These are phyloP conservation scores for Phytophthora tubulina DNA, from an alignment of 352 stramenopile species.

Conservation along the genomic window DNA sequence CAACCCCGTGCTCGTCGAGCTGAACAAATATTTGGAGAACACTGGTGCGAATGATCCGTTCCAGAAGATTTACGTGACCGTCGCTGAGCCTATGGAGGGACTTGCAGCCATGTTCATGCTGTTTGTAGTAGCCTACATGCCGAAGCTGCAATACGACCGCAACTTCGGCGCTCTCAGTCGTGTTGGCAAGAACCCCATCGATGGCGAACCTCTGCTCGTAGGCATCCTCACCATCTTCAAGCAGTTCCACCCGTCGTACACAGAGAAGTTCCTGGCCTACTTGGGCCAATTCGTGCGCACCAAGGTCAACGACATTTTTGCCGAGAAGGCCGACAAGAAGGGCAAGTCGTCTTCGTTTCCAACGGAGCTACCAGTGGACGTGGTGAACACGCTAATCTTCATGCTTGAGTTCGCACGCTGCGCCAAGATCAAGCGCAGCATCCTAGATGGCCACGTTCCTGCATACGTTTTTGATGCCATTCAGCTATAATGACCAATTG, in stretches of 20 bases:
- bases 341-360: slow-evolving; percentile 45
- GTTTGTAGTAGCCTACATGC: slow-evolving; percentile 94
- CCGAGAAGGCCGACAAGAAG: slow-evolving; percentile 63
- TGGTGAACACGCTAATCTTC: slow-evolving; percentile 91
- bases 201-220: slow-evolving; percentile 92
- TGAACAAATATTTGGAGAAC: slow-evolving; percentile 94
- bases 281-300: slow-evolving; percentile 94
- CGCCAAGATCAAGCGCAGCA: slow-evolving; percentile 84
- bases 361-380: slow-evolving; percentile 76
- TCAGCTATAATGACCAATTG: slow-evolving; percentile 55
- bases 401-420: slow-evolving; percentile 91
- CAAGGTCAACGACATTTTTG: slow-evolving; percentile 87
- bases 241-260: slow-evolving; percentile 96
- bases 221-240: slow-evolving; percentile 94
- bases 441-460: slow-evolving; percentile 85
- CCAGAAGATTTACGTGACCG: slow-evolving; percentile 95
- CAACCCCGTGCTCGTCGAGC: slow-evolving; percentile 88
- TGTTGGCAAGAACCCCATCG: slow-evolving; percentile 92
- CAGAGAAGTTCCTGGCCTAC: slow-evolving; percentile 93
- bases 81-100: slow-evolving; percentile 91
- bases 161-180: slow-evolving; percentile 92
- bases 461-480: slow-evolving; percentile 93
- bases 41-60: slow-evolving; percentile 93
- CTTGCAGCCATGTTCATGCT: slow-evolving; percentile 93
- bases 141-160: slow-evolving; percentile 93